phyloP scores from a whole-genome alignment of 768 basidiomycete species.

The Amanita phalloides region DNA sequence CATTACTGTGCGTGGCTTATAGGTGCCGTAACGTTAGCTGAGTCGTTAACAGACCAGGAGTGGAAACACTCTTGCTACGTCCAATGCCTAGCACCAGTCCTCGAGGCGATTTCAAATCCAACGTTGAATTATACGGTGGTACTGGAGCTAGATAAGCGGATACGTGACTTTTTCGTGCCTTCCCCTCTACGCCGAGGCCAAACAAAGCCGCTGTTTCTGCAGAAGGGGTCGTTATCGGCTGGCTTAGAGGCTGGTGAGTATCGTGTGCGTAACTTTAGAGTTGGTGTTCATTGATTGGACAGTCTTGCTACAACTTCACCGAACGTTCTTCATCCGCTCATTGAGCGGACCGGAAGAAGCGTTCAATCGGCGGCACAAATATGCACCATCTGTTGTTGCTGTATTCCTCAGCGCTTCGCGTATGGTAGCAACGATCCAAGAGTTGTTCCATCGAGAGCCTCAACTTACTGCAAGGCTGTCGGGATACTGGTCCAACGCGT shows the following conservation, averaged over 20 bases:
- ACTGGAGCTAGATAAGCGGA: slow-evolving; percentile 43
- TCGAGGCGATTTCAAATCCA: slow-evolving; percentile 47
- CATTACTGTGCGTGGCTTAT: slow-evolving; percentile 28
- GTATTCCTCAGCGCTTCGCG: slow-evolving; percentile 53
- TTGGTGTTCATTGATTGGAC: background rate
- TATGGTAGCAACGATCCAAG: slow-evolving; percentile 51
- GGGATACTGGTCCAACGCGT: slow-evolving; percentile 44
- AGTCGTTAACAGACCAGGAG: slow-evolving; percentile 40
- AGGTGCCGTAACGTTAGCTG: slow-evolving; percentile 2
- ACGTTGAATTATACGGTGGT: slow-evolving; percentile 37
- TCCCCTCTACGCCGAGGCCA: slow-evolving; percentile 32
- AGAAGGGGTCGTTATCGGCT: slow-evolving; percentile 46
- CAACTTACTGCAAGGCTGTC: slow-evolving; percentile 43
- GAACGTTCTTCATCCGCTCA: slow-evolving; percentile 57
- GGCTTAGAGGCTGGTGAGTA: slow-evolving; percentile 50
- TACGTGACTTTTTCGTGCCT: slow-evolving; percentile 55
- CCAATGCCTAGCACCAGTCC: slow-evolving; percentile 48
- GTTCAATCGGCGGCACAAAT: slow-evolving; percentile 52
- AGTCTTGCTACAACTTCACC: slow-evolving; percentile 60
- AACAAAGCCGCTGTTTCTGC: slow-evolving; percentile 41
- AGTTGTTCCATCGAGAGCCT: slow-evolving; percentile 47
- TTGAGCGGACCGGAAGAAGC: slow-evolving; percentile 45
- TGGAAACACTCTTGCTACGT: slow-evolving; percentile 61
- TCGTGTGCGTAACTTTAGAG: background rate
- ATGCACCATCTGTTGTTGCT: slow-evolving; percentile 61